A percentile compares a stretch with the other conserved stretches of the same genome.
phyloP scores from a whole-genome alignment of 2,329 filamentous ascomycete species.

The Parascedosporium putredinis region DNA sequence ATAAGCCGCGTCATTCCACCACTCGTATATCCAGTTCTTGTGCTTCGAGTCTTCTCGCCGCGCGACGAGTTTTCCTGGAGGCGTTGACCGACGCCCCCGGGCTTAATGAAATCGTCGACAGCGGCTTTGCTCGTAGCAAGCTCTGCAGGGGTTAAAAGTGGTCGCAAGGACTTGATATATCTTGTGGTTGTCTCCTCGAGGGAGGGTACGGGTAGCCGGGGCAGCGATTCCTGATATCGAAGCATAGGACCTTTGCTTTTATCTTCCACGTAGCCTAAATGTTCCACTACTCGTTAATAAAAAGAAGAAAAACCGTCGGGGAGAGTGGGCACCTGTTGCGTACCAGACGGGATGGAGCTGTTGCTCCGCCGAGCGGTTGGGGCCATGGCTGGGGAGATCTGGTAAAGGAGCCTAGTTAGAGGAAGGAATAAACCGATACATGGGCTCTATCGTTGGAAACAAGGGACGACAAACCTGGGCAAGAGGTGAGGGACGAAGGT shows the following conservation, averaged over 20 bases:
- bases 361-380: slow-evolving; percentile 41
- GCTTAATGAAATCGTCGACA: slow-evolving; percentile 77
- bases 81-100: slow-evolving; percentile 71
- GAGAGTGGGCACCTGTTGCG: neutral
- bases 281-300: neutral
- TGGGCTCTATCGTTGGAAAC: no score
- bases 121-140: slow-evolving; percentile 67
- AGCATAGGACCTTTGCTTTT: slow-evolving; percentile 70
- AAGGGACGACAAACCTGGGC: no score
- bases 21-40: slow-evolving; percentile 94
- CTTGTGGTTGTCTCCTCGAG: slow-evolving; percentile 73
- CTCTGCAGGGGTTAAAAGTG: slow-evolving; percentile 59
- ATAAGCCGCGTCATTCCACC: slow-evolving; percentile 97
- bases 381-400: slow-evolving; percentile 38
- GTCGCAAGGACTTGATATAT: slow-evolving; percentile 71
- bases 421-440: no score
- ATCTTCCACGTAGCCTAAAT: slow-evolving; percentile 67
- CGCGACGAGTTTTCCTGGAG: slow-evolving; percentile 79
- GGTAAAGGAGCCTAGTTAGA: no score
- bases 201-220: slow-evolving; percentile 66
- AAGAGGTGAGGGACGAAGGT: neutral
- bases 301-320: neutral
- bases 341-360: slow-evolving; percentile 47
- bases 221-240: slow-evolving; percentile 77
- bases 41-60: slow-evolving; percentile 66